A percentile compares a stretch with the other conserved stretches of the same genome.
Conservation (phyloP, 1,139 yeast genomes). For the Sugiyamaella grinbergsii region DNA sequence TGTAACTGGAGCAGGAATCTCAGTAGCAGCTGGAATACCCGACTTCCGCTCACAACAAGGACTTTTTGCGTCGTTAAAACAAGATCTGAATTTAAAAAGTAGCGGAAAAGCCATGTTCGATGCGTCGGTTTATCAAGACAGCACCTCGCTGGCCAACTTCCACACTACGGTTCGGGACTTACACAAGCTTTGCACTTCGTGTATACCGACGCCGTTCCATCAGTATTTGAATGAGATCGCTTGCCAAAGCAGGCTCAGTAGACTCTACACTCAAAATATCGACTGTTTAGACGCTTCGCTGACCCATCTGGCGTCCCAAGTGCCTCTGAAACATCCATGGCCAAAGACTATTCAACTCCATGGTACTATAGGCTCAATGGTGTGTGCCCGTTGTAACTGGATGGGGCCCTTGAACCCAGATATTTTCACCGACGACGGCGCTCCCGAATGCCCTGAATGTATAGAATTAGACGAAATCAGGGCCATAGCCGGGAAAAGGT, state of each 20-base stretch:
- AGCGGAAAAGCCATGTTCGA: conserved; percentile 82
- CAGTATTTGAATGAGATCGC: conserved; percentile 60
- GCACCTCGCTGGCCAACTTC: conserved; percentile 60
- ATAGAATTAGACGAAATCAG: conserved; percentile 54
- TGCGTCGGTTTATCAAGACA: conserved; percentile 71
- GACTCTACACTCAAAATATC: conserved; percentile 57
- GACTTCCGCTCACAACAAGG: conserved; percentile 83
- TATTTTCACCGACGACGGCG: conserved; percentile 42
- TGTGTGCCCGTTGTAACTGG: conserved; percentile 74
- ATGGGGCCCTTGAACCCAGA: conserved; percentile 48
- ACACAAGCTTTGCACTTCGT: conserved; percentile 56
- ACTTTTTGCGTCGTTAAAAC: conserved; percentile 64
- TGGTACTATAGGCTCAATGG: conserved; percentile 70
- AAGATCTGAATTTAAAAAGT: conserved; percentile 43
- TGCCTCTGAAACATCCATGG: conserved; percentile 50
- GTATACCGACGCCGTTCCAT: conserved; percentile 75
- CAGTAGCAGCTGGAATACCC: conserved; percentile 89
- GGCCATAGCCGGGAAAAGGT: conserved; percentile 63
- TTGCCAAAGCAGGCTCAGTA: conserved; percentile 59
- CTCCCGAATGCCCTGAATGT: conserved; percentile 61
- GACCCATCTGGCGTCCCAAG: conserved; percentile 51
- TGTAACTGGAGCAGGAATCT: conserved; percentile 85
- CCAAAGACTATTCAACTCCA: conserved; percentile 73
- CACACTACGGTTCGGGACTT: conserved; percentile 73
- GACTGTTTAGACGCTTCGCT: conserved; percentile 53